Base-by-base conservation (phyloP, 805 yeast genomes). In the Kregervanrija fluxuum region DNA sequence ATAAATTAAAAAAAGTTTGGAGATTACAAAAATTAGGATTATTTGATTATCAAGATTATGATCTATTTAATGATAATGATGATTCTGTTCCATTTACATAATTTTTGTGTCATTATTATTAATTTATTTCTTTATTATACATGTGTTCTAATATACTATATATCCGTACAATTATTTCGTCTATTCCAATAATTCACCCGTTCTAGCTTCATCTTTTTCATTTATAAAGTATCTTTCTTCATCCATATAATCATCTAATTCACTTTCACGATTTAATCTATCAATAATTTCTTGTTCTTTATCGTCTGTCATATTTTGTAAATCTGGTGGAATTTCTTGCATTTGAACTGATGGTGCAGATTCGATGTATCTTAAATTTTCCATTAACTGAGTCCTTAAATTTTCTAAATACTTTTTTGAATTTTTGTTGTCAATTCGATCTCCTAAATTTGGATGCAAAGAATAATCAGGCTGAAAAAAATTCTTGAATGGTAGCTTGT, bases 281-380 rank as follows among this genome's bases (percentile, higher is more conserved):
- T 62, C 64, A 12, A 67, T 41, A 11, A 73, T 60, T 16, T 54
- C 48, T 32, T 65, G 67, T 50, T 73, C 77, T 38, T 70, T 75
- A 32, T 71, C 75, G 37, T 67, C 62, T 1, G 71, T 69, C 33
- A 73, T 49, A 34, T 65, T 69, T 43, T 67, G 69, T 11, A 72
- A 53, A 48, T 64, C 68, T 1, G 96, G 96, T 2, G 97, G 97
- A 8, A 87, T 77, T 49, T 86, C 91, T 49, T 75, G 81, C 95
- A 90, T 88, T 52, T 86, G 84, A 8, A 93, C 98, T 53, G 95
- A 82, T 11, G 99, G 99, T 0, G 98, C 98, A 41, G 90, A 90
- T 54, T 85, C 86, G 46, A 91, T 64, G 56, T 71, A 83, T 52
- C 97, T 65, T 40, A 91, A 68, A 59, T 85, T 88, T 64, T 91